Evolutionary conservation across 2,329 filamentous ascomycete genomes (phyloP).

Genomic region (Elsinoe batatas): DNA sequence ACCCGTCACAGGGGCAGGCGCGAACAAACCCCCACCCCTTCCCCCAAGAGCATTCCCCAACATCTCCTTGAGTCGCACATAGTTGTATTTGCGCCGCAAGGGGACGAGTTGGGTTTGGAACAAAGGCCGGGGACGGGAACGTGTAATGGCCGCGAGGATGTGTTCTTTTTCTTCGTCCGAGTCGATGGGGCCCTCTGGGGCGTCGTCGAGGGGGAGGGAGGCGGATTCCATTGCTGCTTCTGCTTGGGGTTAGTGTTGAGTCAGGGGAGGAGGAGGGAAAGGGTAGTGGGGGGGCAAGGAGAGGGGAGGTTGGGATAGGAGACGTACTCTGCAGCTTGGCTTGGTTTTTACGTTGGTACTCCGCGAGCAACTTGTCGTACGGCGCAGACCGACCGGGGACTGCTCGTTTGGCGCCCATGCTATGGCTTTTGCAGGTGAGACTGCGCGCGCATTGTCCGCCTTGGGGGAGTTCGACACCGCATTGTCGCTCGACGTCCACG

Average conservation of each 20-base stretch:
- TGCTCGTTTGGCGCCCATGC: constrained; percentile 84
- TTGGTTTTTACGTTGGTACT: constrained; percentile 85
- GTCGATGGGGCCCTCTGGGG: constrained; percentile 67
- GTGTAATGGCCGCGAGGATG: constrained; percentile 68
- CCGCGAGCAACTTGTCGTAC: constrained; percentile 72
- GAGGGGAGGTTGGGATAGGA: not conserved
- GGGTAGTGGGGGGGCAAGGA: constrained; percentile 8
- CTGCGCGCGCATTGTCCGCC: constrained; percentile 79
- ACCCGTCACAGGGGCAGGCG: constrained; percentile 6
- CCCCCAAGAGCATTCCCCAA: constrained; percentile 44
- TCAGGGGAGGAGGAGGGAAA: constrained; percentile 7
- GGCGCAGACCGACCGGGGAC: constrained; percentile 77
- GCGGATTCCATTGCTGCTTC: constrained; percentile 92
- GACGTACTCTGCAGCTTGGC: constrained; percentile 87
- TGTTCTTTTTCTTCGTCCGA: constrained; percentile 88
- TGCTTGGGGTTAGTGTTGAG: constrained; percentile 26
- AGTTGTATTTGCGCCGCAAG: constrained; percentile 46
- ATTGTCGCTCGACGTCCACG: constrained; percentile 87
- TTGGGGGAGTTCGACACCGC: constrained; percentile 74
- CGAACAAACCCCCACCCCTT: constrained; percentile 17
- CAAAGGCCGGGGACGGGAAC: constrained; percentile 69
- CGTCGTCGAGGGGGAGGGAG: constrained; percentile 73
- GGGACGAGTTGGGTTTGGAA: constrained; percentile 52
- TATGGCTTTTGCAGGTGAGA: constrained; percentile 82
- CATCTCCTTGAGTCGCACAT: constrained; percentile 55